Evolutionary conservation across 768 basidiomycete genomes (phyloP).

Genomic region (Cantharellus anzutake): DNA sequence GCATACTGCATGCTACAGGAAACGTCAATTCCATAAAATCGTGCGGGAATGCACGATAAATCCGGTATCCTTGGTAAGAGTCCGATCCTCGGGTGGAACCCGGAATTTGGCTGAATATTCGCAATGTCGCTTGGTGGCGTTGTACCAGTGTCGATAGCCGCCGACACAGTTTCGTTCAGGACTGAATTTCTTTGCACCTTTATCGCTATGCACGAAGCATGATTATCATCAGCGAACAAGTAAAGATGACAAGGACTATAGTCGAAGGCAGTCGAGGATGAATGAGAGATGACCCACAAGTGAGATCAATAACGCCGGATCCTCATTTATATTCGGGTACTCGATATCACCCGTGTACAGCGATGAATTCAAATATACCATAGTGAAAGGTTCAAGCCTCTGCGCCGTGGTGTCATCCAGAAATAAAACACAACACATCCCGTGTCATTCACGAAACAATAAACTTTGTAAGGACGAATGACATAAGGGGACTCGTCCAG

Average conservation of each 20-base stretch:
- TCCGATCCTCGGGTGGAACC: constrained; percentile 44
- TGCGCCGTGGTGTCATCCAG: constrained; percentile 19
- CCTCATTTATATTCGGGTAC: constrained; percentile 28
- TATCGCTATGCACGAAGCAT: constrained; percentile 19
- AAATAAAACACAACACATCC: too few relatives aligned
- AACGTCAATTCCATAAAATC: neutral
- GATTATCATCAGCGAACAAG: too few relatives aligned
- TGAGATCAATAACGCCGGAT: constrained; percentile 61
- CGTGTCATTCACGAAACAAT: neutral
- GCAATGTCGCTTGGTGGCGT: constrained; percentile 49
- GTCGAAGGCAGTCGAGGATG: too few relatives aligned
- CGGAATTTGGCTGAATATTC: constrained; percentile 60
- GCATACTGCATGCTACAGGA: constrained; percentile 45
- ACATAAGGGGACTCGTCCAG: constrained; percentile 57
- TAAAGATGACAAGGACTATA: too few relatives aligned
- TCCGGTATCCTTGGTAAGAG: constrained; percentile 58
- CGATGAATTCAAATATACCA: constrained; percentile 37
- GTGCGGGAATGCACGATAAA: constrained; percentile 27
- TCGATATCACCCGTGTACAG: constrained; percentile 75
- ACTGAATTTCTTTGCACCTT: constrained; percentile 38
- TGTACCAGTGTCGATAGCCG: constrained; percentile 82
- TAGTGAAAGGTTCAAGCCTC: constrained; percentile 56
- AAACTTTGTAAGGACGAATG: constrained; percentile 66
- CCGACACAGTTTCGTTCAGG: constrained; percentile 27
- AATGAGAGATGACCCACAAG: constrained; percentile 4